Evolutionary conservation across 176 grass and related monocot species (phyloP).

Genomic region (Juncus inflexus): DNA sequence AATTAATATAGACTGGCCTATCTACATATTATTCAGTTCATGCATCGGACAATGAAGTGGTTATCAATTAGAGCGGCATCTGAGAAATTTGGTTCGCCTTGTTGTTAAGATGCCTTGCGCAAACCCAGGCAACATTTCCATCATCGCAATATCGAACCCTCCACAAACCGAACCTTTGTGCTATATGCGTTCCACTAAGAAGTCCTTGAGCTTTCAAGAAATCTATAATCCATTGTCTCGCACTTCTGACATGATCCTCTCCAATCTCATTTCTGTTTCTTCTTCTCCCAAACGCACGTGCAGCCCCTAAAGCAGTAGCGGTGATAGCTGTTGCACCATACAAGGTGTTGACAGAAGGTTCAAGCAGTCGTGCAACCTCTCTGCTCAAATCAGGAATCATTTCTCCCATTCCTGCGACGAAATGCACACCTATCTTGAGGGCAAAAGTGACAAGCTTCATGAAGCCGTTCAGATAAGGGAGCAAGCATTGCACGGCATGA

Average conservation of each 20-base stretch:
- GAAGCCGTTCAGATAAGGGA: slow-evolving; percentile 77
- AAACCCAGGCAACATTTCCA: slow-evolving; percentile 74
- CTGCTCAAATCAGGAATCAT: slow-evolving; percentile 89
- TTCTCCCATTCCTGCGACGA: slow-evolving; percentile 73
- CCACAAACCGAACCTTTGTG: slow-evolving; percentile 80
- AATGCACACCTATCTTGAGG: slow-evolving; percentile 79
- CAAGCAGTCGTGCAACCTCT: slow-evolving; percentile 62
- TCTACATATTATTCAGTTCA: too few relatives aligned
- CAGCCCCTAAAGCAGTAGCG: slow-evolving; percentile 53
- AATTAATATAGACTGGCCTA: too few relatives aligned
- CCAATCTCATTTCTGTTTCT: slow-evolving; percentile 40
- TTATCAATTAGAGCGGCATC: slow-evolving; percentile 38
- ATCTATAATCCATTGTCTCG: slow-evolving; percentile 81
- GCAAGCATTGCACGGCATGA: slow-evolving; percentile 49
- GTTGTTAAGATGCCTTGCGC: slow-evolving; percentile 58
- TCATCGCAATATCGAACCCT: slow-evolving; percentile 63
- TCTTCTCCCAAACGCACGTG: slow-evolving; percentile 35
- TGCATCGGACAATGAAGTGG: too few relatives aligned
- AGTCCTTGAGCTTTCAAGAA: slow-evolving; percentile 73
- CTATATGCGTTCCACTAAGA: slow-evolving; percentile 63
- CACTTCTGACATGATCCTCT: slow-evolving; percentile 47
- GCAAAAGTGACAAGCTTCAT: slow-evolving; percentile 89
- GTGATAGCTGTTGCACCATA: slow-evolving; percentile 46
- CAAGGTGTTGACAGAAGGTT: slow-evolving; percentile 49
- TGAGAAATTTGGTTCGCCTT: slow-evolving; percentile 61